phyloP scores from a whole-genome alignment of 2,329 filamentous ascomycete genomes.

The Sporothrix phasma region DNA sequence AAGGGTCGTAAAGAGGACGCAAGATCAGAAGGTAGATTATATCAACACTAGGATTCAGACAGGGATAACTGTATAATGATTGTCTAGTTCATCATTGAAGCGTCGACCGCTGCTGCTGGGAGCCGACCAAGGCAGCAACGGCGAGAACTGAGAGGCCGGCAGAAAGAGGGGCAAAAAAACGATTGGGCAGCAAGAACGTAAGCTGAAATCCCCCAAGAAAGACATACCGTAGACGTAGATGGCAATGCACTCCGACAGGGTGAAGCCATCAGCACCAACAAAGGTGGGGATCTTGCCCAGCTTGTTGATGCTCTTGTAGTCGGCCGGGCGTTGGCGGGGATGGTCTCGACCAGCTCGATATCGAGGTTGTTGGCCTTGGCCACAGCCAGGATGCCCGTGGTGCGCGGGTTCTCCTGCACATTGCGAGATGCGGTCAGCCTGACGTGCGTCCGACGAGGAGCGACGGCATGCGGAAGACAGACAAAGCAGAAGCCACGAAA shows the following conservation, averaged over 20 bases:
- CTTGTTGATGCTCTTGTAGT: conserved; percentile 78
- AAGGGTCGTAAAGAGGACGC: conserved; percentile 20
- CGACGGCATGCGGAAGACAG: conserved; percentile 14
- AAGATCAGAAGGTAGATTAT: conserved; percentile 73
- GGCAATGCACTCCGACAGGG: conserved; percentile 81
- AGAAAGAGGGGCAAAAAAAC: conserved; percentile 9
- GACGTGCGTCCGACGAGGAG: conserved; percentile 1
- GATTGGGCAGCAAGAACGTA: not conserved
- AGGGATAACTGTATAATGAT: conserved; percentile 88
- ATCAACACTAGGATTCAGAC: conserved; percentile 89
- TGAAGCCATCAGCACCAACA: conserved; percentile 81
- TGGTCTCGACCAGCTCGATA: conserved; percentile 69
- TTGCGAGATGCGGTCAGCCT: conserved; percentile 16
- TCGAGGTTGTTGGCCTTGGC: conserved; percentile 97
- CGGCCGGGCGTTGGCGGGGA: conserved; percentile 54
- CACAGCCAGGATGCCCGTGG: conserved; percentile 78
- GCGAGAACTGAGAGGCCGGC: not conserved
- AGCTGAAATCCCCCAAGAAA: not conserved
- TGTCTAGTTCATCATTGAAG: conserved; percentile 60
- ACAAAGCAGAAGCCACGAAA: conserved; percentile 12
- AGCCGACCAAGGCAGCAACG: not conserved
- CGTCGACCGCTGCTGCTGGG: not conserved
- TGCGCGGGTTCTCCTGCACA: conserved; percentile 77
- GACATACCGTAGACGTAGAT: conserved; percentile 95
- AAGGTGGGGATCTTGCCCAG: conserved; percentile 91